Conservation (phyloP, 495 filamentous ascomycete genomes). For the Aspergillus carlsbadensis region DNA sequence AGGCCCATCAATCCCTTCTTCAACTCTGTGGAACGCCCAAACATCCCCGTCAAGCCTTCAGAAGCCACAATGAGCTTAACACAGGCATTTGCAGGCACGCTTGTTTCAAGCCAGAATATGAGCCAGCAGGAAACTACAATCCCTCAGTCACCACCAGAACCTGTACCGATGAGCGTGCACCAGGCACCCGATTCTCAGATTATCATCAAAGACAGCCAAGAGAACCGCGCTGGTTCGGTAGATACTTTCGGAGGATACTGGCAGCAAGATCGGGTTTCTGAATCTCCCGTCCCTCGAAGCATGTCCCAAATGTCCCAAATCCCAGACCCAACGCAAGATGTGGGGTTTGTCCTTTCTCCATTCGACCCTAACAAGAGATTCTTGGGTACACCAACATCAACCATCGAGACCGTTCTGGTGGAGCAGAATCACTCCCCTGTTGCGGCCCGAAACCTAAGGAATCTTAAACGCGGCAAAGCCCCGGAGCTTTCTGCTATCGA, state of each 20-base stretch:
- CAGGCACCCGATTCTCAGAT: constrained; percentile 51
- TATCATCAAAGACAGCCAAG: constrained; percentile 67
- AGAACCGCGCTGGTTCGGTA: constrained; percentile 25
- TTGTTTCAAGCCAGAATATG: constrained; percentile 60
- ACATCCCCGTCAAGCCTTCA: constrained; percentile 56
- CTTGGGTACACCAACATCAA: constrained; percentile 61
- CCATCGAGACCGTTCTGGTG: constrained; percentile 67
- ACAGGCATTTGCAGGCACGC: constrained; percentile 89
- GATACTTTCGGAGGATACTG: constrained; percentile 33
- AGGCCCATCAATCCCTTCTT: constrained; percentile 26
- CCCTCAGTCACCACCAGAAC: constrained; percentile 49
- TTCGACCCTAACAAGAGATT: constrained; percentile 60
- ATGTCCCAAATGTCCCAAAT: constrained; percentile 61
- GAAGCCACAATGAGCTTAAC: constrained; percentile 72
- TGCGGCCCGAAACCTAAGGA: constrained; percentile 56
- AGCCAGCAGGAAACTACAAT: constrained; percentile 48
- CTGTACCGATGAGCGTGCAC: constrained; percentile 43
- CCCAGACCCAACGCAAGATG: constrained; percentile 83
- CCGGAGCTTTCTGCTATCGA: constrained; percentile 38
- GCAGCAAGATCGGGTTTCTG: constrained; percentile 39
- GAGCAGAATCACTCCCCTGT: constrained; percentile 60
- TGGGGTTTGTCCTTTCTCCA: constrained; percentile 66
- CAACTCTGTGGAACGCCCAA: constrained; percentile 36
- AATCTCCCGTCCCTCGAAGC: constrained; percentile 39
- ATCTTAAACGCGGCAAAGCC: constrained; percentile 51